Conservation (phyloP, 768 basidiomycete genomes). For the Leccinellum albellum region DNA sequence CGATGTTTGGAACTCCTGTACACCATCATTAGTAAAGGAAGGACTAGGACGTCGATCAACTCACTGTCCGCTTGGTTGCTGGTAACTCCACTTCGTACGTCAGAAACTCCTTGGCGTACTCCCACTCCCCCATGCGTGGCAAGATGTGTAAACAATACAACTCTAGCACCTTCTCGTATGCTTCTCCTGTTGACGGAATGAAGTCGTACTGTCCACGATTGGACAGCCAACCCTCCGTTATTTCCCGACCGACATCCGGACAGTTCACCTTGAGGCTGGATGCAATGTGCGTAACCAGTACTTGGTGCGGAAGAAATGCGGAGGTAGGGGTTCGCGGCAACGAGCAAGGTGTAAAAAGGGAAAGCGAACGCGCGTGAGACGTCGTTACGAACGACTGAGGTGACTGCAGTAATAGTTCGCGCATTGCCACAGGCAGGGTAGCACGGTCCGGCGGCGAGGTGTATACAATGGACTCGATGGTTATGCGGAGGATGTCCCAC, state of each 20-base stretch:
- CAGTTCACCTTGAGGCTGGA: slow-evolving; percentile 66
- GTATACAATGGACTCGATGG: slow-evolving; percentile 73
- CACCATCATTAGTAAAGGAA: slow-evolving; percentile 4
- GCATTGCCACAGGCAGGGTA: slow-evolving; percentile 48
- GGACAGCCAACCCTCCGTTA: slow-evolving; percentile 80
- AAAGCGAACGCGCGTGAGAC: slow-evolving; percentile 61
- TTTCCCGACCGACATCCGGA: slow-evolving; percentile 55
- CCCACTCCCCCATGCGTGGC: slow-evolving; percentile 74
- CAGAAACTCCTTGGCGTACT: slow-evolving; percentile 73
- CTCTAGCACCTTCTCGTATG: slow-evolving; percentile 73
- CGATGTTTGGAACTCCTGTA: slow-evolving; percentile 32
- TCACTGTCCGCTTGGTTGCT: slow-evolving; percentile 48
- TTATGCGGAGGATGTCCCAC: slow-evolving; percentile 87
- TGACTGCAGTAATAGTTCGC: slow-evolving; percentile 51
- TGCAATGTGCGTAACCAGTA: slow-evolving; percentile 67
- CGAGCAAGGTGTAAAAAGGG: slow-evolving; percentile 58
- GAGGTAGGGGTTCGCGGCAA: slow-evolving; percentile 39
- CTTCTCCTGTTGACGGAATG: slow-evolving; percentile 38
- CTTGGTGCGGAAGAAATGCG: slow-evolving; percentile 62
- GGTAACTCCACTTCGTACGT: slow-evolving; percentile 67
- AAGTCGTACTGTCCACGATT: slow-evolving; percentile 41
- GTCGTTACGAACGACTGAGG: slow-evolving; percentile 54
- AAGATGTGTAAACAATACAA: slow-evolving; percentile 72
- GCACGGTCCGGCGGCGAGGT: slow-evolving; percentile 43
- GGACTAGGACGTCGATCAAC: slow-evolving; percentile 7